These are phyloP conservation scores for Daldinia sp. DNA, from an alignment of 2,329 filamentous ascomycete species.

Conservation along the genomic window DNA sequence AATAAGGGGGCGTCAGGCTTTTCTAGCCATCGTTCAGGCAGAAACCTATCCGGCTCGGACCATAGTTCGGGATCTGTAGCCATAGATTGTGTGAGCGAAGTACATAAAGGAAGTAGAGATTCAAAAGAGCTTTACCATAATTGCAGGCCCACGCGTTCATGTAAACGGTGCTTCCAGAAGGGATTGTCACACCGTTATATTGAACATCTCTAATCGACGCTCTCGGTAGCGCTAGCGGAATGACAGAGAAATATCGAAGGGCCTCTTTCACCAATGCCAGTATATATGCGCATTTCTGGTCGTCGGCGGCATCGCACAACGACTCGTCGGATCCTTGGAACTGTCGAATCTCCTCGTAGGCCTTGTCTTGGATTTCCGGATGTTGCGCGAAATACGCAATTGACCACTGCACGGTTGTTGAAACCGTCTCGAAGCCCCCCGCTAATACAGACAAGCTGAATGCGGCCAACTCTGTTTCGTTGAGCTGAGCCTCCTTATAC, in stretches of 20 bases:
- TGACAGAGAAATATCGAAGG: conserved; percentile 80
- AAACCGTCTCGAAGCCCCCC: conserved; percentile 82
- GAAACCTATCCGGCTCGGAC: conserved; percentile 39
- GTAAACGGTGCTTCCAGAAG: conserved; percentile 80
- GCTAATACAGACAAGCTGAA: conserved; percentile 86
- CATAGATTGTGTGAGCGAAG: neutral
- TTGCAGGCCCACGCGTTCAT: conserved; percentile 59
- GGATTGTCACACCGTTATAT: conserved; percentile 72
- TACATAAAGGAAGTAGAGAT: neutral
- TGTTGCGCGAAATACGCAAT: conserved; percentile 76
- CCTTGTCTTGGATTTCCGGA: conserved; percentile 73
- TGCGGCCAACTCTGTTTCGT: conserved; percentile 74
- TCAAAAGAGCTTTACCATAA: conserved; percentile 26
- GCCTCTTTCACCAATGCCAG: conserved; percentile 82
- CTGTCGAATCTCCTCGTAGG: conserved; percentile 69
- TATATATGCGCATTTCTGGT: conserved; percentile 78
- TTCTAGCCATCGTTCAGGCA: conserved; percentile 41
- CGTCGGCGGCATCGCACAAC: conserved; percentile 79
- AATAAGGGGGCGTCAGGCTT: conserved; percentile 41
- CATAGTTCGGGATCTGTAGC: conserved; percentile 40
- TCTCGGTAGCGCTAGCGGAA: conserved; percentile 79
- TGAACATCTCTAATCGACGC: conserved; percentile 76
- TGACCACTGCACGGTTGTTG: conserved; percentile 81
- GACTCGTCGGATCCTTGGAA: conserved; percentile 57
- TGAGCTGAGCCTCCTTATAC: conserved; percentile 54